Conservation (phyloP, 2,329 filamentous ascomycete species). For the Trichophyton mentagrophytes region DNA sequence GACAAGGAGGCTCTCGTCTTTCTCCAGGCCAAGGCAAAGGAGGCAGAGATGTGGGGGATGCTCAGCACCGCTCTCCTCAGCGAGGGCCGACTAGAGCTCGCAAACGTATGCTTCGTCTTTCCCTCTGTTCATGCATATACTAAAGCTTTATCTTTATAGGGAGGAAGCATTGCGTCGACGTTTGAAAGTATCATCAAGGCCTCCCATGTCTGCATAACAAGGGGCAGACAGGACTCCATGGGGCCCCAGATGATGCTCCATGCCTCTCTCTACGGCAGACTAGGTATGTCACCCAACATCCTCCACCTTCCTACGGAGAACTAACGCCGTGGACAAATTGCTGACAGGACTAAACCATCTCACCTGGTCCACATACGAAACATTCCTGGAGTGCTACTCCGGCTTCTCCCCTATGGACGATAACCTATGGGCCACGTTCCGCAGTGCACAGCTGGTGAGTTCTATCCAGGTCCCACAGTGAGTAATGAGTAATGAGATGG, state of each 20-base stretch:
- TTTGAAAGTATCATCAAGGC: constrained; percentile 72
- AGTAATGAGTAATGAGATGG: too few species aligned
- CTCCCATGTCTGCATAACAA: constrained; percentile 67
- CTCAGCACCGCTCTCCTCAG: constrained; percentile 72
- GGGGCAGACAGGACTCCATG: constrained; percentile 58
- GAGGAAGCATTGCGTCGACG: constrained; percentile 46
- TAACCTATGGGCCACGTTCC: constrained; percentile 59
- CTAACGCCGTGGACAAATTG: constrained; percentile 3
- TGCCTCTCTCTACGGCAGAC: constrained; percentile 60
- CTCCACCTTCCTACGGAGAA: too few species aligned
- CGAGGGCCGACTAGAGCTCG: constrained; percentile 68
- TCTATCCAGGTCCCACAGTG: neutral
- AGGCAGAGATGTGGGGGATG: constrained; percentile 72
- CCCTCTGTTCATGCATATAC: neutral
- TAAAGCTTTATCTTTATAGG: constrained; percentile 27
- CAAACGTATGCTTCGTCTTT: constrained; percentile 46
- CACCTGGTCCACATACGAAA: constrained; percentile 48
- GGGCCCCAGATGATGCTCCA: constrained; percentile 61
- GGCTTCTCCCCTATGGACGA: constrained; percentile 60
- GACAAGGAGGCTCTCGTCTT: constrained; percentile 74
- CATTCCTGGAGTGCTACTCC: constrained; percentile 62
- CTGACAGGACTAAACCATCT: constrained; percentile 40
- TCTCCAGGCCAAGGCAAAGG: constrained; percentile 72
- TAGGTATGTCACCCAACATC: constrained; percentile 38
- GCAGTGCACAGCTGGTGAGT: constrained; percentile 50